Base-by-base conservation (phyloP, 352 stramenopile genomes). In the Thalassiosira tumida region DNA sequence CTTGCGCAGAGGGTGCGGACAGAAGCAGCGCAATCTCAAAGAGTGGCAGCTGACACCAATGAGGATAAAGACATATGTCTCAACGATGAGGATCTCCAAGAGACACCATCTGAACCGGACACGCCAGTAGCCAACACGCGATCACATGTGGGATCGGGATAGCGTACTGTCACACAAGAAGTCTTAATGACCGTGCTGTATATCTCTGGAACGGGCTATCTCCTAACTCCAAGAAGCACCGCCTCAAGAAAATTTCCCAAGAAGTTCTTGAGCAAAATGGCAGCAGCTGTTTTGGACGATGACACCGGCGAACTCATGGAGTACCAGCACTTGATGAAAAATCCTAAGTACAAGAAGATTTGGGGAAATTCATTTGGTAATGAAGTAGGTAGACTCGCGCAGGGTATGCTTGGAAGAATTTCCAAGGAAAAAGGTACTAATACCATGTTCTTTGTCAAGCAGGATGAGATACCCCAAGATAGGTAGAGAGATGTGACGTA, bases 401-500 rank as follows among this genome's bases (percentile, higher is more conserved):
- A 65, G 31, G 80, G 80, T 15, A 35, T 33, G 1, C 35, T 67
- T 21, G 69, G 51, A 4, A 54, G 70, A 62, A 54, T 50, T 38
- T 5, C 41, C 10, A 2, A 29, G 6, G 50, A 43, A 5, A 33
- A 70, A 35, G 80, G 80, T 24, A 86, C 80, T 2, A 67, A 86
- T 29, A 86, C 64, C 4, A 72, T 86, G 29, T 13, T 33, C 17
- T 86, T 86, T 37, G 35, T 86, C 21, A 3, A 35, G 10, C 33
- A 72, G 26, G 4, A 24, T 6, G 65, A 86, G 21, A 51, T 86
- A 7, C 80, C 80, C 5, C 3, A n/a, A 1, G 40, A 77, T 1
- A 17, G 69, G 14, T n/a, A 14, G 1, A 70, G 80, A 47, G 33
- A 77, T 77, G 80, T 77, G 1, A 79, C 80, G n/a, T 86, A 86